Percentiles rank a stretch among this genome's conserved stretches.
Conservation (phyloP, 2,329 filamentous ascomycete species). For the Fulvia fulva region DNA sequence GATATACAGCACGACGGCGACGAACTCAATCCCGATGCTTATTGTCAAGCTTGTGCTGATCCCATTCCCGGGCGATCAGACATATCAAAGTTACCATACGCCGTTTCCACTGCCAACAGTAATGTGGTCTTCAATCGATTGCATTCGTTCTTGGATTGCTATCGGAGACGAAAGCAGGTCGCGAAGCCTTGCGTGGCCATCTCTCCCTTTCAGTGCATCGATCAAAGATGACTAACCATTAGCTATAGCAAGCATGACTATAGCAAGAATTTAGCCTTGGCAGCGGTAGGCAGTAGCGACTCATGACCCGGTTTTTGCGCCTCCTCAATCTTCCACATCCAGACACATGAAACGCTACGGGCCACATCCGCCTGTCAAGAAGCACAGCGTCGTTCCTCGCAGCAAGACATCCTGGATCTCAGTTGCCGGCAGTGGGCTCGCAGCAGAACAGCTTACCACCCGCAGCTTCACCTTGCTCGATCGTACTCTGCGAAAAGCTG, state of each 20-base stretch:
- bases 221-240: neutral
- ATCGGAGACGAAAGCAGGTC: neutral
- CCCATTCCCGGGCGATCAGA: neutral
- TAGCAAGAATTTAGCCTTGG: neutral
- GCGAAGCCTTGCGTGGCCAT: neutral
- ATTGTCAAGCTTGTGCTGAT: neutral
- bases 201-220: neutral
- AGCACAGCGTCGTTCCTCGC: neutral
- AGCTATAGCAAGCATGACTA: neutral
- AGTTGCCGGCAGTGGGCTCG: neutral
- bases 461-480: too few species aligned
- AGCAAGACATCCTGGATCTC: neutral
- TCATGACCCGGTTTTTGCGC: neutral
- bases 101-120: too few species aligned
- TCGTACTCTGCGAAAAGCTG: neutral
- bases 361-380: neutral
- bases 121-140: too few species aligned
- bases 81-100: too few species aligned
- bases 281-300: neutral
- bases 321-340: neutral
- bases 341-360: neutral
- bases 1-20: too few species aligned
- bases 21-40: too few species aligned
- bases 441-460: neutral
- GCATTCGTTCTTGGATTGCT: neutral